Evolutionary conservation across 306 rosid genomes (phyloP).

Genomic region (Vicia sativa): DNA sequence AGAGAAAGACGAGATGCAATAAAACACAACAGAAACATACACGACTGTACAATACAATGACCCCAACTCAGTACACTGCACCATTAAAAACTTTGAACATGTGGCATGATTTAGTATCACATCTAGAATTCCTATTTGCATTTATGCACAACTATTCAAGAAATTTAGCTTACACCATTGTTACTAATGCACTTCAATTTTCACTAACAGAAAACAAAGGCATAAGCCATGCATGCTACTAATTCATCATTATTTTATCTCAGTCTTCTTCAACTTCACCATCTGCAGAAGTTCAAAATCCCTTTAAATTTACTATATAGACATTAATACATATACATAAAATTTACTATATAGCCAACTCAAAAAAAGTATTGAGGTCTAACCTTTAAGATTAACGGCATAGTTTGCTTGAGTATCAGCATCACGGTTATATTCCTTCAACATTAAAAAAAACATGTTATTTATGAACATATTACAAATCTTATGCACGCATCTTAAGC

Average conservation of each 20-base stretch:
- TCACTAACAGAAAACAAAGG: too few species aligned
- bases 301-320: background rate
- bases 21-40: too few species aligned
- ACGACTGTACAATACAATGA: too few species aligned
- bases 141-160: background rate
- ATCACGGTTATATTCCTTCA: constrained; percentile 69
- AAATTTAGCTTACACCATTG: constrained; percentile 12
- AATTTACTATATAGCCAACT: constrained; percentile 12
- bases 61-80: too few species aligned
- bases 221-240: too few species aligned
- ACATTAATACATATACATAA: background rate
- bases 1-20: too few species aligned
- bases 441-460: constrained; percentile 27
- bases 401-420: constrained; percentile 84
- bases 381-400: constrained; percentile 65
- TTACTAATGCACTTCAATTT: constrained; percentile 1
- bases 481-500: too few species aligned
- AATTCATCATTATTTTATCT: background rate
- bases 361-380: constrained; percentile 34
- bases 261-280: constrained; percentile 75
- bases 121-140: too few species aligned
- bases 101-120: too few species aligned
- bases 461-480: constrained; percentile 19
- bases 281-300: constrained; percentile 52
- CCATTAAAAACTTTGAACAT: too few species aligned